Conservation (phyloP, 495 filamentous ascomycete genomes). For the Xylaria longipes region DNA sequence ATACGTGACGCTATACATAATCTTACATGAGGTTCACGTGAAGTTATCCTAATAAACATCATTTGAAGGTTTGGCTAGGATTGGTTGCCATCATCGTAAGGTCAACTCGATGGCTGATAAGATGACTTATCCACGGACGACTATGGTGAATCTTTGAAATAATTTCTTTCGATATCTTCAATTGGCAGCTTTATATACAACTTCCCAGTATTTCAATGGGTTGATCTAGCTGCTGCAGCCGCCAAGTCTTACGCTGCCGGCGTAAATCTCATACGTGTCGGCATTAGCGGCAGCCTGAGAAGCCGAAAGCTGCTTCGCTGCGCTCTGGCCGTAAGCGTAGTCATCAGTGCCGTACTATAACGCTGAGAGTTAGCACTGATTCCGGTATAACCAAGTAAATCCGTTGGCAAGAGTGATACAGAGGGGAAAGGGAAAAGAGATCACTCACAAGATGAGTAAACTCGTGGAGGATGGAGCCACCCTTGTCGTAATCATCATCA, state of each 20-base stretch:
- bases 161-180: not conserved
- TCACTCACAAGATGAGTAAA: conserved; percentile 34
- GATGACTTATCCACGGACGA: not conserved
- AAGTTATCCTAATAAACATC: not conserved
- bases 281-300: conserved; percentile 37
- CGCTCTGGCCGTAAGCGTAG: conserved; percentile 33
- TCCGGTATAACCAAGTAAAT: not conserved
- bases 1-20: not conserved
- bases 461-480: conserved; percentile 40
- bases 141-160: not conserved
- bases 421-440: not conserved
- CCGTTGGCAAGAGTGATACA: not conserved
- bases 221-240: conserved; percentile 31
- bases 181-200: conserved; percentile 35
- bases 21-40: not conserved
- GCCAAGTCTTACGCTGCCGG: conserved; percentile 37
- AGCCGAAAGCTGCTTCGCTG: conserved; percentile 30
- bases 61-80: not conserved
- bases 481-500: conserved; percentile 40
- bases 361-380: not conserved
- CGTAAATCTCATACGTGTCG: conserved; percentile 42
- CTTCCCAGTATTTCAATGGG: conserved; percentile 24
- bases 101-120: not conserved
- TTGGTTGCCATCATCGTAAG: not conserved
- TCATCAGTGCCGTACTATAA: conserved; percentile 36